phyloP scores from a whole-genome alignment of 176 grass and related monocot species.

The Ensete ventricosum region DNA sequence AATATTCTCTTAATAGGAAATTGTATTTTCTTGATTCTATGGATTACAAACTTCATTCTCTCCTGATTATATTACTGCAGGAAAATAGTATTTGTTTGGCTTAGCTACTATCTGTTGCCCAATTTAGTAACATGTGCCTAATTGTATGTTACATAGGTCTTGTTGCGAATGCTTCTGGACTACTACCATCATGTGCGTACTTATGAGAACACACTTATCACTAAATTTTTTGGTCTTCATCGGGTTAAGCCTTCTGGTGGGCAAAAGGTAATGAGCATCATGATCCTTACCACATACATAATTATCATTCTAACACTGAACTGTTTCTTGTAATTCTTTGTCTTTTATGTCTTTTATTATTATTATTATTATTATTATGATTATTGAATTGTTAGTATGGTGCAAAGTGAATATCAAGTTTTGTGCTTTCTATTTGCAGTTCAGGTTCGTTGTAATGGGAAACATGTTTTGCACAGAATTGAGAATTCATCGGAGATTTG shows the following conservation, averaged over 20 bases:
- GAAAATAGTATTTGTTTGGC: too few relatives aligned
- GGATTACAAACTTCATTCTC: too few relatives aligned
- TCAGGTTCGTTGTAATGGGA: conserved; percentile 97
- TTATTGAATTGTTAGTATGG: too few relatives aligned
- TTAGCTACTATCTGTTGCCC: not conserved
- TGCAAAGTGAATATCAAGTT: too few relatives aligned
- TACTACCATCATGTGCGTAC: conserved; percentile 88
- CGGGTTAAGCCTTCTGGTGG: conserved; percentile 93
- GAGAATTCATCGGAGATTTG: conserved; percentile 89
- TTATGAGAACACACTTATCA: conserved; percentile 99
- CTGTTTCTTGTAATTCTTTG: not conserved
- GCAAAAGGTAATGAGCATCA: conserved; percentile 64
- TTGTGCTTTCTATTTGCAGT: conserved; percentile 54
- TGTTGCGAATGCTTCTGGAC: conserved; percentile 90
- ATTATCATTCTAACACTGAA: not conserved
- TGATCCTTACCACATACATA: not conserved
- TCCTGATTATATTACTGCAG: too few relatives aligned
- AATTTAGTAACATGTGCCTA: not conserved
- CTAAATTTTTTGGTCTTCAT: conserved; percentile 99
- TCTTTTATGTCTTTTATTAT: too few relatives aligned
- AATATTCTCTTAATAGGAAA: too few relatives aligned
- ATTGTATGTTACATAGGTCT: conserved; percentile 51
- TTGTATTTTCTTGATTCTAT: not conserved
- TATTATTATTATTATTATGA: too few relatives aligned
- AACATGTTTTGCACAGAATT: conserved; percentile 99